Conservation (phyloP, 768 basidiomycete genomes). For the Agaricus bisporus region DNA sequence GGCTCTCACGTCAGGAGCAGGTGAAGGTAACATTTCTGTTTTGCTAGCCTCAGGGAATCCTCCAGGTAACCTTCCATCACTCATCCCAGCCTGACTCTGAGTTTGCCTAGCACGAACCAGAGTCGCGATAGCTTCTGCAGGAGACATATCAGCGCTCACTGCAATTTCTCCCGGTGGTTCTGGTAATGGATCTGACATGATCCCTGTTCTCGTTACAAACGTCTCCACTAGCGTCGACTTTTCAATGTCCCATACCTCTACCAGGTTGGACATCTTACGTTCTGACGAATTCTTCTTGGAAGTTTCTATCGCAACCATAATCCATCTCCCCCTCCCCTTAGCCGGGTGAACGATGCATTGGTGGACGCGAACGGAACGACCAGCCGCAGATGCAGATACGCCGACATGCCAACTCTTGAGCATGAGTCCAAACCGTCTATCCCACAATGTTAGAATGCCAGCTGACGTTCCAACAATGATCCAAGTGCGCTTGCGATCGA, state of each 20-base stretch:
- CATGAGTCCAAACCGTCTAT: conserved; percentile 86
- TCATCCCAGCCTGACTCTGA: conserved; percentile 9
- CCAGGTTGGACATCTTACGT: conserved; percentile 35
- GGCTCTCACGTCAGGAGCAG: conserved; percentile 63
- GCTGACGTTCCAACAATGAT: conserved; percentile 81
- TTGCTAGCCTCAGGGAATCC: not conserved
- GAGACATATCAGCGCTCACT: conserved; percentile 51
- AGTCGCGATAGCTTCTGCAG: conserved; percentile 73
- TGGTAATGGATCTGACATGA: conserved; percentile 40
- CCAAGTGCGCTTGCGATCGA: conserved; percentile 85
- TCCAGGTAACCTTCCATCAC: conserved; percentile 16
- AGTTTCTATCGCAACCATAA: conserved; percentile 76
- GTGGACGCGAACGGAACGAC: conserved; percentile 54
- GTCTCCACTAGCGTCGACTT: conserved; percentile 73
- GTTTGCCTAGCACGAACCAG: conserved; percentile 48
- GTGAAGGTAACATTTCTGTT: conserved; percentile 31
- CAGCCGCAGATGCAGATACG: conserved; percentile 34
- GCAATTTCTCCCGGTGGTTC: conserved; percentile 49
- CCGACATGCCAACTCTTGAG: conserved; percentile 86
- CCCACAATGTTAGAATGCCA: conserved; percentile 88
- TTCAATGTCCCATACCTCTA: conserved; percentile 92
- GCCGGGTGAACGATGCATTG: conserved; percentile 80
- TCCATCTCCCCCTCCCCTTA: conserved; percentile 84
- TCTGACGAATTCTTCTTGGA: conserved; percentile 37
- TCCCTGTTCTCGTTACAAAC: conserved; percentile 53